Conservation (phyloP, 805 yeast species). For the Barnettozyma sp. region DNA sequence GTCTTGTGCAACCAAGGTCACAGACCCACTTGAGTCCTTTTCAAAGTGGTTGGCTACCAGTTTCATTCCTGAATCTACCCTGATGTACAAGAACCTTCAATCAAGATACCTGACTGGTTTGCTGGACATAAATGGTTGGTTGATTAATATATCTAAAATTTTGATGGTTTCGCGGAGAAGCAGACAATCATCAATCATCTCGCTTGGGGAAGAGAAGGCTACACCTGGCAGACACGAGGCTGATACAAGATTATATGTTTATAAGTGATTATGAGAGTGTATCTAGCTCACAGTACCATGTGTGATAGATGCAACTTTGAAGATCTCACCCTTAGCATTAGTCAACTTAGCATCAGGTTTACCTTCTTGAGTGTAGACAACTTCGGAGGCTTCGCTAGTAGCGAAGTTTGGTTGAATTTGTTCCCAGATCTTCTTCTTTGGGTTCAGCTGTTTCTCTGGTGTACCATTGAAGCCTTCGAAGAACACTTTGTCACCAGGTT, state of each 20-base stretch:
- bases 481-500: conserved; percentile 94
- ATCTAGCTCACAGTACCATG: conserved; percentile 72
- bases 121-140: too few relatives aligned
- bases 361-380: conserved; percentile 74
- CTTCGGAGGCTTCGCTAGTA: conserved; percentile 69
- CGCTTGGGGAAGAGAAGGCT: too few relatives aligned
- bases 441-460: conserved; percentile 90
- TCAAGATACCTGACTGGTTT: too few relatives aligned
- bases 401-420: conserved; percentile 86
- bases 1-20: conserved; percentile 74
- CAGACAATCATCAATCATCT: too few relatives aligned
- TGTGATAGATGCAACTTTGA: conserved; percentile 65
- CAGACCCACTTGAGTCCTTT: conserved; percentile 56
- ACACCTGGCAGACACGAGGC: too few relatives aligned
- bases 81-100: too few relatives aligned
- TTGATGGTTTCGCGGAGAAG: too few relatives aligned
- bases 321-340: conserved; percentile 70
- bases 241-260: too few relatives aligned
- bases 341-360: conserved; percentile 62
- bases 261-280: too few relatives aligned
- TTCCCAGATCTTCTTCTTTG: conserved; percentile 98
- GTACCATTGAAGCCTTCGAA: conserved; percentile 85
- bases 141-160: too few relatives aligned
- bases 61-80: too few relatives aligned
- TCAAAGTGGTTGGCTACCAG: conserved; percentile 42